Base-by-base conservation (phyloP, 805 yeast genomes). In the Ogataea neopini region DNA sequence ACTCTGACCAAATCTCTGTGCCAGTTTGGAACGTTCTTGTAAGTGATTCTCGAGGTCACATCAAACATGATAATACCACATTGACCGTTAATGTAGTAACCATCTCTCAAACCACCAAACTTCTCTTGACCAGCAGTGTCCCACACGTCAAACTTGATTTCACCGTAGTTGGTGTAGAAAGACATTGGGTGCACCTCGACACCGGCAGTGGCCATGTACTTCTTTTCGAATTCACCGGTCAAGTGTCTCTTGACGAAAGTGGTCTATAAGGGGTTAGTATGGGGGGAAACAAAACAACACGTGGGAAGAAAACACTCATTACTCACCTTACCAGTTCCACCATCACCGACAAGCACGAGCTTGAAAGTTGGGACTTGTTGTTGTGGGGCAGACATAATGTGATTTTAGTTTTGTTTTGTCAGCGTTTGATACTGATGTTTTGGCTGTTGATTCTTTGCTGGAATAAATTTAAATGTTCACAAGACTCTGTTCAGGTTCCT, bases 51-150 rank as follows among this genome's bases (percentile, higher is more conserved):
- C 45, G 98, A 90, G 55, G 99, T 94, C 56, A 94, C 99, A 75
- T 94, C 99, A 71, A 94, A 94, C 99, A 94, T 94, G 74, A 94
- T 94, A 79, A 94, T 94, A 78, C 98, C 99, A 82, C 99, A 94
- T 78, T 94, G 97, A 69, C 99, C 99, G 73, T 94, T 92, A 73
- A 94, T 94, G 78, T 94, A 94, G 80, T 94, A 94, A 70, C 99
- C 99, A 69, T 94, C 99, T 81, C 99, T 91, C 69, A 94, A 81
- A 64, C 99, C 99, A 75, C 99, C 99, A 63, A 94, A 94, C 78
- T 94, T 94, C 78, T 94, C 99, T 80, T 94, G 99, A 57, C 99
- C 99, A 50, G 99, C 99, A 47, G 99, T 94, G 75, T 94, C 99
- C 99, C 99, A 94, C 66, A 94, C 97, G 71, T 94, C 97, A 75